A percentile compares a stretch with the other conserved stretches of the same genome.
Conservation (phyloP, 2,329 filamentous ascomycete genomes). For the Kalmusia sp. region DNA sequence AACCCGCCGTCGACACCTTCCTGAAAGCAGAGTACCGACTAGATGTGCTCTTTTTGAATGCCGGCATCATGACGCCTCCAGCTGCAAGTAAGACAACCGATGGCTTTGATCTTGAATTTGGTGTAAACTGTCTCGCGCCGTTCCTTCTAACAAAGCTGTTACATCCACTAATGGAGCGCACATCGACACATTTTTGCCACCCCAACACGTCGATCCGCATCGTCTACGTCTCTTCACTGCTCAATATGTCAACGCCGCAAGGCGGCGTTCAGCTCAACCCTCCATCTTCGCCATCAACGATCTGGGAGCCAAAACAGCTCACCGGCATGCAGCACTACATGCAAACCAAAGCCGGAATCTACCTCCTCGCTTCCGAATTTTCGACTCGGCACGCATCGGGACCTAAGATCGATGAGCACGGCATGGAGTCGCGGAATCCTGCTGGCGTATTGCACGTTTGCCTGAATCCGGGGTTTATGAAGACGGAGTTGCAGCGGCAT, state of each 20-base stretch:
- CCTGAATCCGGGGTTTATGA: constrained; percentile 19
- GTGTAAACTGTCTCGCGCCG: constrained; percentile 14
- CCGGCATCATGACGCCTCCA: constrained; percentile 37
- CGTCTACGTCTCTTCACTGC: constrained; percentile 18
- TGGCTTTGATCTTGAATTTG: constrained; percentile 18
- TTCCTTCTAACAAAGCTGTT: constrained; percentile 20
- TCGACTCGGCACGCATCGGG: neutral
- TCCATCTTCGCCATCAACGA: neutral
- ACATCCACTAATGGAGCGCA: constrained; percentile 12
- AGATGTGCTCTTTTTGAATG: constrained; percentile 47
- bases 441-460: constrained; percentile 18
- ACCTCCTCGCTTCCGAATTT: constrained; percentile 21
- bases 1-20: constrained; percentile 45
- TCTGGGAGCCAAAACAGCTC: constrained; percentile 11
- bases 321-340: constrained; percentile 25
- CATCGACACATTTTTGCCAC: constrained; percentile 18
- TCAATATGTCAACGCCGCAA: constrained; percentile 11
- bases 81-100: too few relatives aligned
- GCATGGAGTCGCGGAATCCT: constrained; percentile 10
- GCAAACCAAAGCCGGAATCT: constrained; percentile 21
- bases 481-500: constrained; percentile 19
- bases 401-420: constrained; percentile 5
- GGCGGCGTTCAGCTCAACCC: constrained; percentile 15
- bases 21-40: constrained; percentile 44
- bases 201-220: constrained; percentile 20